Base-by-base conservation (phyloP, 192 early-diverging fungal species). In the Endogone sp. region DNA sequence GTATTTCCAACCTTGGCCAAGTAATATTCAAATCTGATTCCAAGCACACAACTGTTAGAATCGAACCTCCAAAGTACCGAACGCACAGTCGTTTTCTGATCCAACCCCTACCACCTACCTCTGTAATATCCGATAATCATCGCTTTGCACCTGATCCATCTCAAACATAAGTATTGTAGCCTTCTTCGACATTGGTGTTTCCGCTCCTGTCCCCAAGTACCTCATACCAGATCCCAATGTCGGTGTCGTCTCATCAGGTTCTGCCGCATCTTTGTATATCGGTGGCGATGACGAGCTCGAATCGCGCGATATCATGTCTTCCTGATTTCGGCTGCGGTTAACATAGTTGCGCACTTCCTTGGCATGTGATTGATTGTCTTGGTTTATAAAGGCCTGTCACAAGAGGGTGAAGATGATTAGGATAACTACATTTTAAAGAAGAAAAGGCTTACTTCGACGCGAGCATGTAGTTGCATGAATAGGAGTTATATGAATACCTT, bases 1-100 rank as follows among this genome's bases (percentile, higher is more conserved):
- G 24, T 67, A 59, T 67, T 58, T 67, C 65, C 65, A 58, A 67
- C 56, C 25, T 67, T 67, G 16, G 65, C 65, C 29, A 67, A 58
- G 65, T 55, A 67, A 2, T 59, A 29, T 26, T 67, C 65, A 67
- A 58, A 57, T n/a, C 65, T 67, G 27, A 21, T 3, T n/a, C 1
- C 31, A 16, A 16, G 56, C 25, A 57, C 56, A 29, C 10, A 8
- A 6, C 37, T 11, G 16, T 49, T 11, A 11, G 37, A 49, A 49
- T 49, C 37, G 16, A 49, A n/a, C n/a, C n/a, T n/a, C n/a, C n/a
- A n/a, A n/a, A n/a, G n/a, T n/a, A n/a, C n/a, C n/a, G n/a, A n/a
- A n/a, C n/a, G n/a, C n/a, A n/a, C n/a, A n/a, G n/a, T n/a, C n/a
- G n/a, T n/a, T n/a, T n/a, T n/a, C 37, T 16, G 16, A 49, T 49